phyloP scores from a whole-genome alignment of 2,329 filamentous ascomycete genomes.

The Xylariaceae sp. region DNA sequence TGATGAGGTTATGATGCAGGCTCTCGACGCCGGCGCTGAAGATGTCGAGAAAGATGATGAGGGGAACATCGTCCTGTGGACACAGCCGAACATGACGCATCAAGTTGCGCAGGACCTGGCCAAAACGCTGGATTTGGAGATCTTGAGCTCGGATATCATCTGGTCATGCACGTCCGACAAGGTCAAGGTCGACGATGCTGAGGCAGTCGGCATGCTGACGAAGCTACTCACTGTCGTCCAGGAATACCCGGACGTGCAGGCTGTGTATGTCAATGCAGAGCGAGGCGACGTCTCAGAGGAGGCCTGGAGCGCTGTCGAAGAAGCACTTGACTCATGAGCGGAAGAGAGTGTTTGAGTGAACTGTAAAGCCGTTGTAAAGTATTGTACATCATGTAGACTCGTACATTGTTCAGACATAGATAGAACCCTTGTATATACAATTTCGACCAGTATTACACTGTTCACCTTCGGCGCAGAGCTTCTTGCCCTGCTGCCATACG shows the following conservation, averaged over 20 bases:
- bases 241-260: constrained; percentile 76
- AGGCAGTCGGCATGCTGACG: constrained; percentile 62
- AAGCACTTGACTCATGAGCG: constrained; percentile 55
- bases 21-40: constrained; percentile 83
- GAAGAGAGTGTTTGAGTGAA: constrained; percentile 28
- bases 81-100: constrained; percentile 69
- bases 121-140: constrained; percentile 67
- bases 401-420: constrained; percentile 24
- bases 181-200: constrained; percentile 65
- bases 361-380: constrained; percentile 10
- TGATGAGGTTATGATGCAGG: constrained; percentile 78
- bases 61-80: constrained; percentile 75
- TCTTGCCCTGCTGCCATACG: background rate
- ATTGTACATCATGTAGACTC: constrained; percentile 45
- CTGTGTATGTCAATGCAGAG: constrained; percentile 75
- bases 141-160: constrained; percentile 79
- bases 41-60: constrained; percentile 73
- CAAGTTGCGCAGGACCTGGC: constrained; percentile 69
- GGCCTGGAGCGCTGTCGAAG: constrained; percentile 60
- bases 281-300: constrained; percentile 60
- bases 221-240: constrained; percentile 66
- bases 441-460: background rate
- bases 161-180: constrained; percentile 84
- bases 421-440: constrained; percentile 20
- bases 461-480: background rate